Percentiles rank a stretch among this genome's conserved stretches.
Conservation (phyloP, 129 eudicot species). For the Flaveria sonorensis region DNA sequence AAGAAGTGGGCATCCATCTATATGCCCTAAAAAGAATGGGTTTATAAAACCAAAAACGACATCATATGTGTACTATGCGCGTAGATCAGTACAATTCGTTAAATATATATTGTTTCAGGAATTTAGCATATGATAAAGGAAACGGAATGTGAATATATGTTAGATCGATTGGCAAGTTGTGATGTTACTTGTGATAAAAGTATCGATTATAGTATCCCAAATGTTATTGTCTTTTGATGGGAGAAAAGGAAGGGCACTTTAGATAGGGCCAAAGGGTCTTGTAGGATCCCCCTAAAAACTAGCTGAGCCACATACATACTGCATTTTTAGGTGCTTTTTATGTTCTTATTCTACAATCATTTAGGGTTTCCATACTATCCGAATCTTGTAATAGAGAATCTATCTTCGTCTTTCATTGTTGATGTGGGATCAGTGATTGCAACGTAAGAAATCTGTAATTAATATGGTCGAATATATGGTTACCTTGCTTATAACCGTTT, state of each 20-base stretch:
- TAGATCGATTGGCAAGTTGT: conserved; percentile 35
- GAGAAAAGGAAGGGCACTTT: conserved; percentile 41
- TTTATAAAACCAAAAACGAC: conserved; percentile 30
- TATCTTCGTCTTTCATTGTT: conserved; percentile 20
- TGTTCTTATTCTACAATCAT: conserved; percentile 78
- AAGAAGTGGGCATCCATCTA: conserved; percentile 35
- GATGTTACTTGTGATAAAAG: conserved; percentile 34
- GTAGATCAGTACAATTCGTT: conserved; percentile 32
- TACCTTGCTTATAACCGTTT: neutral
- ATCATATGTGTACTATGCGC: conserved; percentile 24
- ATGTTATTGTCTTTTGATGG: conserved; percentile 34
- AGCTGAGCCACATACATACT: conserved; percentile 16
- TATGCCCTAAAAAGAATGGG: conserved; percentile 35
- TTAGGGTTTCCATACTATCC: conserved; percentile 27
- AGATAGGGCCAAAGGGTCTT: conserved; percentile 25
- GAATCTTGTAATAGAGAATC: conserved; percentile 20
- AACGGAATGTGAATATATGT: conserved; percentile 35
- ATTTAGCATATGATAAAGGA: conserved; percentile 41
- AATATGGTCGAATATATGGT: conserved; percentile 11
- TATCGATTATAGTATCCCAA: conserved; percentile 47
- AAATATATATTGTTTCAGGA: conserved; percentile 28
- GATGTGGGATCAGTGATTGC: conserved; percentile 13
- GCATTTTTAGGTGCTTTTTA: conserved; percentile 17
- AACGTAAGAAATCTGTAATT: neutral
- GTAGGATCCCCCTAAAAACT: conserved; percentile 4